phyloP scores from a whole-genome alignment of 1,284 basidiomycete genomes.

The Puccinia polysora region DNA sequence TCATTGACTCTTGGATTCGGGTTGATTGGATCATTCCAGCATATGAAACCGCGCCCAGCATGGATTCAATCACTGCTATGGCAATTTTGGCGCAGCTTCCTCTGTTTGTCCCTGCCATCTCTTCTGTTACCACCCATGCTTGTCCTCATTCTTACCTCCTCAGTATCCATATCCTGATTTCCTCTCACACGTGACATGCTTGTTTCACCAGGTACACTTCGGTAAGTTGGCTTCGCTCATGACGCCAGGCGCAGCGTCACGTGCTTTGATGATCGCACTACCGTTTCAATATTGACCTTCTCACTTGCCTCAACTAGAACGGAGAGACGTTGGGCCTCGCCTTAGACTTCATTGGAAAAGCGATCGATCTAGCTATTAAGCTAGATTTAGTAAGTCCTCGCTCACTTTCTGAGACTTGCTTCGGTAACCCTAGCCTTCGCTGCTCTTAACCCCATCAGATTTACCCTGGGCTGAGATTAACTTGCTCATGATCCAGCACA shows the following conservation, averaged over 20 bases:
- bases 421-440: neutral
- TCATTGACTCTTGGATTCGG: no score
- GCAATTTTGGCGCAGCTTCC: slow-evolving; percentile 35
- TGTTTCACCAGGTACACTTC: slow-evolving; percentile 6
- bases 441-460: neutral
- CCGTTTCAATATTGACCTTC: neutral
- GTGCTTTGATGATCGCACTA: neutral
- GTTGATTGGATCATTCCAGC: neutral
- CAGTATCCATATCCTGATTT: no score
- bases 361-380: slow-evolving; percentile 22
- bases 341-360: slow-evolving; percentile 23
- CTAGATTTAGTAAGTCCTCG: slow-evolving; percentile 27
- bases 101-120: neutral
- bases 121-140: neutral
- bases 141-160: no score
- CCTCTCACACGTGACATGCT: neutral
- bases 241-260: neutral
- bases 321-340: slow-evolving; percentile 26
- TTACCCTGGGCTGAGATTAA: neutral
- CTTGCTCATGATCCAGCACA: slow-evolving; percentile 12
- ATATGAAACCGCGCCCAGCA: neutral
- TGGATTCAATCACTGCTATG: slow-evolving; percentile 27
- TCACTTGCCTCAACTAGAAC: no score
- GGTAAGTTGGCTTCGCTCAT: neutral
- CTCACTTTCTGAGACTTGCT: neutral